Base-by-base conservation (phyloP, 2,329 filamentous ascomycete genomes). In the Calonectria leucothoes region DNA sequence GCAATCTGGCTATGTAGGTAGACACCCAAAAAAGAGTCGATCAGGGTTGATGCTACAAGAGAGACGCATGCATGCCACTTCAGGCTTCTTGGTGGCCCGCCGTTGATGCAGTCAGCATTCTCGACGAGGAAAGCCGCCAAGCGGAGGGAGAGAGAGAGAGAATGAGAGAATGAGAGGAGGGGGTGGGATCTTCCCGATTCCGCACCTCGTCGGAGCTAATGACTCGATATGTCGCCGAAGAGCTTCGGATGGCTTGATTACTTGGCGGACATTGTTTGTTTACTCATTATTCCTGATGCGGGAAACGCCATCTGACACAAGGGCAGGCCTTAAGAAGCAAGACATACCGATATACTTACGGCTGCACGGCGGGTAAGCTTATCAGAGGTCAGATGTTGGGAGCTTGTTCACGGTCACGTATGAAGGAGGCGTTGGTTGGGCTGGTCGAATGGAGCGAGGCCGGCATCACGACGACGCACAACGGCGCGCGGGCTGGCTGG, bases 161-260 rank as follows among this genome's bases (percentile, higher is more conserved):
- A n/a, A n/a, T n/a, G n/a, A n/a, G n/a, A n/a, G n/a, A n/a, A n/a
- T n/a, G n/a, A n/a, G n/a, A 45, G 15, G 48, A 65, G 66, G 70
- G 59, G 70, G 65, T 70, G 66, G 51, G 49, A 70, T 70, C 71
- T 69, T 69, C 33, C 49, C 66, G 71, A 73, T 70, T 70, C 71
- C 66, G 66, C 51, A 61, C 39, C n/a, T 55, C 20, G 20, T 70
- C 61, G 61, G 33, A 35, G 57, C 61, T 52, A 66, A 59, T 57
- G 29, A 29, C 37, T 39, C 37, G 27, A 67, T 51, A 66, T 70
- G 67, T 70, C 59, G 57, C 59, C 59, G 67, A 65, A 55, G 35
- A 27, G 37, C 25, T 29, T 61, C 29, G 20, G 23, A 29, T 37
- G 55, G 55, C 31, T 61, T 61, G 55, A 71, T 66, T 49, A 55